These are phyloP conservation scores for Calvatia gigantea DNA, from an alignment of 768 basidiomycete species.

Conservation along the genomic window DNA sequence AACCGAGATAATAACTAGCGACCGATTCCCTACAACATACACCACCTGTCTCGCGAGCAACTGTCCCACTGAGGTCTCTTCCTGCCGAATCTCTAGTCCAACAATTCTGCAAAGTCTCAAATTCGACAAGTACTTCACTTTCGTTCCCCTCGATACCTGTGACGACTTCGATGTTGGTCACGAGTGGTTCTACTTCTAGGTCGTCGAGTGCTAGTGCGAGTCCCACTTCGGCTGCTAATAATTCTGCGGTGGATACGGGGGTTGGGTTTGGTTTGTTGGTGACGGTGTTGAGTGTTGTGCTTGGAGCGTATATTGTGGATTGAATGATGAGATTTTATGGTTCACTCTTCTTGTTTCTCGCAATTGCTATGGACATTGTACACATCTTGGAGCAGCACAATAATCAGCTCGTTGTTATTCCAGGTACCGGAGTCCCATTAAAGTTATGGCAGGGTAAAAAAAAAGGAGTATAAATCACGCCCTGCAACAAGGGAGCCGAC, in stretches of 20 bases:
- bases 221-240: background rate
- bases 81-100: slow-evolving; percentile 43
- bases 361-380: background rate
- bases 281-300: background rate
- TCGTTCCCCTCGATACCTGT: slow-evolving; percentile 30
- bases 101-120: slow-evolving; percentile 42
- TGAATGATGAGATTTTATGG: background rate
- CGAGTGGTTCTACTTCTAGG: background rate
- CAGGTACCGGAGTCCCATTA: too few relatives aligned
- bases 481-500: too few relatives aligned
- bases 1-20: slow-evolving; percentile 16
- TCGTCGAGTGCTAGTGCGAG: background rate
- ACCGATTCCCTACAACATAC: slow-evolving; percentile 32
- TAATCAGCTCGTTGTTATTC: background rate
- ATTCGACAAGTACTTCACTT: slow-evolving; percentile 29
- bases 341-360: background rate
- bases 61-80: slow-evolving; percentile 34
- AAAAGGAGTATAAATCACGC: too few relatives aligned
- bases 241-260: background rate
- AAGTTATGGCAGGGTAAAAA: too few relatives aligned
- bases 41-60: slow-evolving; percentile 32
- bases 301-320: background rate
- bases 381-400: background rate
- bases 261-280: background rate
- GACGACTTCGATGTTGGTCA: background rate